These are phyloP conservation scores for Spatholobus suberectus DNA, from an alignment of 306 rosid species.

Conservation along the genomic window DNA sequence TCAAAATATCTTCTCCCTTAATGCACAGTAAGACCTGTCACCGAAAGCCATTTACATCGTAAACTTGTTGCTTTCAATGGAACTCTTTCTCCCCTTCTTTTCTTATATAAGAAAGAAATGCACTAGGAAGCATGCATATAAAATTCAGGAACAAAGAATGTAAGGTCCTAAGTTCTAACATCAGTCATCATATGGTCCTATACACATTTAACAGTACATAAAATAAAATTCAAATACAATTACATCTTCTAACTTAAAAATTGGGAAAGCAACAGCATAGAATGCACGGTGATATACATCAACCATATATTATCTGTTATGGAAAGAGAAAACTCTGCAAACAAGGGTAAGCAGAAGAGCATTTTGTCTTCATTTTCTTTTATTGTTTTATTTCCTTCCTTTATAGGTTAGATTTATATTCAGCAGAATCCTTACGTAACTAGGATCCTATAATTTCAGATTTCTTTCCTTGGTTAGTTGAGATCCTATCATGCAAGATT, in stretches of 20 bases:
- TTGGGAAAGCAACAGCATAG: constrained; percentile 7
- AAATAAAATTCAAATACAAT: constrained; percentile 23
- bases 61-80: constrained; percentile 12
- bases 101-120: background rate
- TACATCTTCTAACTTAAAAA: constrained; percentile 10
- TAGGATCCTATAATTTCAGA: background rate
- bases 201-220: constrained; percentile 25
- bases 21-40: constrained; percentile 68
- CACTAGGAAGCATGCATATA: constrained; percentile 7
- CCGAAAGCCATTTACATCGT: constrained; percentile 39
- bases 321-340: constrained; percentile 24
- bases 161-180: constrained; percentile 18
- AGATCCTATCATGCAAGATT: background rate
- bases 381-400: background rate
- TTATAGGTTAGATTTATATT: background rate
- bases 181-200: background rate
- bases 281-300: constrained; percentile 7
- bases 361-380: background rate
- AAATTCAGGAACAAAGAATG: constrained; percentile 21
- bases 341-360: constrained; percentile 7
- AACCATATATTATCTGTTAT: constrained; percentile 23
- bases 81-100: background rate
- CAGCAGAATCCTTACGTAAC: background rate
- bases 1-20: constrained; percentile 61
- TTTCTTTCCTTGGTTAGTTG: background rate